Evolutionary conservation across 306 rosid species (phyloP).

Genomic region (Pterocarpus santalinus): DNA sequence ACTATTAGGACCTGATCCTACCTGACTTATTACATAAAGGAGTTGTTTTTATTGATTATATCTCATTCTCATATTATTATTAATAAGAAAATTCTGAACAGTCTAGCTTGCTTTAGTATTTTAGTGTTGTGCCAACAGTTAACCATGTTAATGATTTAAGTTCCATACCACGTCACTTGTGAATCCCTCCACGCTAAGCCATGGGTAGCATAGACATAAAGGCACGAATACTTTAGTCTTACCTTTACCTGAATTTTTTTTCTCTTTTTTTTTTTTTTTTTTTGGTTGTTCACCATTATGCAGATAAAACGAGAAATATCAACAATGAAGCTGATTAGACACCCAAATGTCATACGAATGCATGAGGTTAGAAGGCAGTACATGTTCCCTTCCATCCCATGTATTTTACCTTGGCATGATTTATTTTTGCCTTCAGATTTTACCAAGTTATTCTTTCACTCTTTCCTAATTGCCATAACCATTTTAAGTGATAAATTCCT

Average conservation of each 20-base stretch:
- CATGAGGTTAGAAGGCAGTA: conserved; percentile 72
- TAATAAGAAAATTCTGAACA: neutral
- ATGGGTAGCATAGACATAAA: conserved; percentile 12
- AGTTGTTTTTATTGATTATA: neutral
- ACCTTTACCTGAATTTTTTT: neutral
- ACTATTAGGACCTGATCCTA: neutral
- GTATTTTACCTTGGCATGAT: conserved; percentile 35
- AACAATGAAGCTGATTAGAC: conserved; percentile 92
- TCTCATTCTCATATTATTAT: neutral
- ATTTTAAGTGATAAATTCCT: conserved; percentile 46
- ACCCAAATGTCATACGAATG: conserved; percentile 95
- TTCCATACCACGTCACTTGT: neutral
- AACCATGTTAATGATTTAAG: neutral
- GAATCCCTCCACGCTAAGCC: neutral
- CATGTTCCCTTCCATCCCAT: neutral
- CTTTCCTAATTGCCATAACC: conserved; percentile 4
- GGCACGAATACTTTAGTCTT: conserved; percentile 8
- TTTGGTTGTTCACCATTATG: conserved; percentile 42
- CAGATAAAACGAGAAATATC: conserved; percentile 98
- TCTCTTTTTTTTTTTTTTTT: neutral
- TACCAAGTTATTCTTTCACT: conserved; percentile 1
- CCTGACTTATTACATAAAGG: conserved; percentile 9
- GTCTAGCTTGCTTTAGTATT: neutral
- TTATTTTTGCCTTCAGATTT: conserved; percentile 38
- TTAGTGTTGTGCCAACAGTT: neutral